Conservation (phyloP, 768 basidiomycete genomes). For the Calocybe indica region DNA sequence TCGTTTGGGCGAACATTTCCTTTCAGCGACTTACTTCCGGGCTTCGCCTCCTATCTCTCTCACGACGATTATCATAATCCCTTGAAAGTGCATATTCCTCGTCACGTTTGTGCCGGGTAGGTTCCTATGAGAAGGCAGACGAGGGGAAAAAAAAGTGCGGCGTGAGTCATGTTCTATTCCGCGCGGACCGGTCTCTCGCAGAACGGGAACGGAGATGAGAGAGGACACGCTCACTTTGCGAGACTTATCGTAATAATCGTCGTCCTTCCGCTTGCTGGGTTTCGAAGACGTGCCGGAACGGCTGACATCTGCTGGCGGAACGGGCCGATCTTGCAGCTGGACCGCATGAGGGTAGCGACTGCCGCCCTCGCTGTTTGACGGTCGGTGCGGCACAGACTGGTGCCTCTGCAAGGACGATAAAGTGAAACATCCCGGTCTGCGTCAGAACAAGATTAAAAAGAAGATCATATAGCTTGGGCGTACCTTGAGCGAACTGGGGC, state of each 20-base stretch:
- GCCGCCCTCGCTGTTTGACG: constrained; percentile 3
- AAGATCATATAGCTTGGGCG: constrained; percentile 4
- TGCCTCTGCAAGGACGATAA: constrained; percentile 8
- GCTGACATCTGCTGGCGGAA: constrained; percentile 5
- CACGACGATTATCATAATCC: background rate
- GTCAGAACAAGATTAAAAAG: background rate
- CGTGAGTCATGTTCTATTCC: background rate
- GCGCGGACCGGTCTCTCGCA: too few relatives aligned
- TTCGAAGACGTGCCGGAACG: background rate
- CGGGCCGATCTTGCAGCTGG: constrained; percentile 5
- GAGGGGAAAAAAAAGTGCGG: background rate
- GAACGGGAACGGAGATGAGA: too few relatives aligned
- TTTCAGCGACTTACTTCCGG: background rate
- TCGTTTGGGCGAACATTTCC: constrained; percentile 5
- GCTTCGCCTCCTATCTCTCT: background rate
- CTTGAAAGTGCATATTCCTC: constrained; percentile 1
- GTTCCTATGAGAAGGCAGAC: background rate
- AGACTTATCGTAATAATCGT: background rate
- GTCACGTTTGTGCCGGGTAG: constrained; percentile 2
- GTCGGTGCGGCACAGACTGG: constrained; percentile 6
- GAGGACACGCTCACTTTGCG: background rate
- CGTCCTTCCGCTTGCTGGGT: background rate
- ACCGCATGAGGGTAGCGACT: constrained; percentile 4
- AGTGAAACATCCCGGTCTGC: background rate
- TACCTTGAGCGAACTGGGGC: background rate